Percentiles rank a stretch among this genome's conserved stretches.
phyloP scores from a whole-genome alignment of 1,284 basidiomycete genomes.

The Tilletia caries region DNA sequence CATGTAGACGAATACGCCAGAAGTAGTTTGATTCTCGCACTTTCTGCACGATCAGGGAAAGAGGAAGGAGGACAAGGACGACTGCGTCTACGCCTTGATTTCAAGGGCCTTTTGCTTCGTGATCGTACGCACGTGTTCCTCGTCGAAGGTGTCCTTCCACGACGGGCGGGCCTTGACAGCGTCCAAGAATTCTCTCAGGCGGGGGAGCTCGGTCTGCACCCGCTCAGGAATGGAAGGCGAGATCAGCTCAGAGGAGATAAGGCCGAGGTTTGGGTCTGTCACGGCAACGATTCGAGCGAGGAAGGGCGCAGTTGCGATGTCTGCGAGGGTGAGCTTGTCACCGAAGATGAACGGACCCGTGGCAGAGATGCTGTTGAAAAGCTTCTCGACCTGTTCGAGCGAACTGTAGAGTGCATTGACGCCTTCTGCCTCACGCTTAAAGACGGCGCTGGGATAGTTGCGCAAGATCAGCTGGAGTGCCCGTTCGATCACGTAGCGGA shows the following conservation, averaged over 20 bases:
- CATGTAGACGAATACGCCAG: too few relatives aligned
- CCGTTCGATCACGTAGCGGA: not conserved
- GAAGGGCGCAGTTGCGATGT: not conserved
- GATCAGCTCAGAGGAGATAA: not conserved
- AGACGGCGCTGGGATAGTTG: not conserved
- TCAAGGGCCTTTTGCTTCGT: not conserved
- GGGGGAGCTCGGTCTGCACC: not conserved
- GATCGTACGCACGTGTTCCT: not conserved
- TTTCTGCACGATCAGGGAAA: too few relatives aligned
- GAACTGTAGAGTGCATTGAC: not conserved
- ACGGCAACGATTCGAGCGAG: not conserved
- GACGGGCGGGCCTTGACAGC: not conserved
- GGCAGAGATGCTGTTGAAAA: not conserved
- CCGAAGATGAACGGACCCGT: not conserved
- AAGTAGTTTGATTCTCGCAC: too few relatives aligned
- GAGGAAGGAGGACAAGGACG: too few relatives aligned
- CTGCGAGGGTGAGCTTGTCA: not conserved
- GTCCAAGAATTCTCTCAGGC: not conserved
- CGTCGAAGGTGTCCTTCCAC: not conserved
- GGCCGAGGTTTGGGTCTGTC: not conserved
- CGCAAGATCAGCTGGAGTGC: not conserved
- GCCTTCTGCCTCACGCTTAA: not conserved
- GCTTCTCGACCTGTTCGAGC: not conserved
- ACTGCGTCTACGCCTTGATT: not conserved
- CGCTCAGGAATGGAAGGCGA: slow-evolving; percentile 1